These are phyloP conservation scores for Penicillium sp. DNA, from an alignment of 2,329 filamentous ascomycete genomes.

Conservation along the genomic window DNA sequence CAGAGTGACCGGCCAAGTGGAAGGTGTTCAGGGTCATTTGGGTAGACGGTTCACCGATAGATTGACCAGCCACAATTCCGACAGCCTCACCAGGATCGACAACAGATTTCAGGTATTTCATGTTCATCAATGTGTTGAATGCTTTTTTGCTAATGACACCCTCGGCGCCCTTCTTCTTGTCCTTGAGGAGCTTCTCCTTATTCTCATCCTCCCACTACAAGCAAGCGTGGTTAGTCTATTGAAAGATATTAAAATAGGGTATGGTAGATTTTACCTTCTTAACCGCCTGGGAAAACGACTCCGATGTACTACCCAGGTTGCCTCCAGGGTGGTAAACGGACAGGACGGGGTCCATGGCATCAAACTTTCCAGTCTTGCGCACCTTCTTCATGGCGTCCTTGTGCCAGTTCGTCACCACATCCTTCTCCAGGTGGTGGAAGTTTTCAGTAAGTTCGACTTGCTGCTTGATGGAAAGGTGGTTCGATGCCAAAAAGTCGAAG, in stretches of 20 bases:
- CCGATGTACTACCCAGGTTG: constrained; percentile 84
- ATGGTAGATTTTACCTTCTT: constrained; percentile 54
- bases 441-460: constrained; percentile 71
- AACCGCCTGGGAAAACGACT: constrained; percentile 77
- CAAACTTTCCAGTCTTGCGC: constrained; percentile 71
- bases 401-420: constrained; percentile 66
- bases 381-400: constrained; percentile 77
- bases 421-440: constrained; percentile 64
- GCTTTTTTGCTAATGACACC: constrained; percentile 66
- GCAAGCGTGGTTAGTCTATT: constrained; percentile 23
- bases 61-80: constrained; percentile 95
- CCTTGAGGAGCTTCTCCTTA: constrained; percentile 62
- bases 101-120: constrained; percentile 90
- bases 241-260: not conserved
- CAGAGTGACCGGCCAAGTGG: constrained; percentile 97
- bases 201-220: constrained; percentile 78
- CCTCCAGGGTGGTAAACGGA: constrained; percentile 75
- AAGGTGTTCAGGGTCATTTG: constrained; percentile 99
- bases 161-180: constrained; percentile 59
- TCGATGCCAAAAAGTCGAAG: constrained; percentile 88
- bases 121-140: constrained; percentile 82
- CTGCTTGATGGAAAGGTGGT: constrained; percentile 78
- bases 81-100: constrained; percentile 96
- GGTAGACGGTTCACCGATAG: constrained; percentile 94
- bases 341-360: constrained; percentile 75